These are phyloP conservation scores for Trichophyton rubrum DNA, from an alignment of 2,329 filamentous ascomycete genomes.

Conservation along the genomic window DNA sequence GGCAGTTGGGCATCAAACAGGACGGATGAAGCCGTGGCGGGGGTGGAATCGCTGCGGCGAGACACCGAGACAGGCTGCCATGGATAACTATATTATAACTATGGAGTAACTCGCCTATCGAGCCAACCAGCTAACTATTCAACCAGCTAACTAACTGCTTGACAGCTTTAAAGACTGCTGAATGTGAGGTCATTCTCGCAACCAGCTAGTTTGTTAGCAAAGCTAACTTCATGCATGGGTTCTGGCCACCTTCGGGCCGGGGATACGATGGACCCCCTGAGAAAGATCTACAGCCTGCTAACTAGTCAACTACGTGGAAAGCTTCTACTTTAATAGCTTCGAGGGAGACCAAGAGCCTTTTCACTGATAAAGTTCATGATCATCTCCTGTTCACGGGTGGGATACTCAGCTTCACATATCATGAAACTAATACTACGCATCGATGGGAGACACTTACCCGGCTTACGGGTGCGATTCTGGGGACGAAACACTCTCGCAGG, in stretches of 20 bases:
- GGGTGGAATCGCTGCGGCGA: neutral
- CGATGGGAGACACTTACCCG: conserved; percentile 9
- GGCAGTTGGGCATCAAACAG: neutral
- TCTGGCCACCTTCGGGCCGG: too few relatives aligned
- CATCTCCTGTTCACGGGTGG: conserved; percentile 30
- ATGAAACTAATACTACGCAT: neutral
- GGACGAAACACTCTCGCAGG: conserved; percentile 47
- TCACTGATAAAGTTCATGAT: conserved; percentile 36
- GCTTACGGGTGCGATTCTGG: conserved; percentile 47
- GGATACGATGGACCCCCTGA: too few relatives aligned
- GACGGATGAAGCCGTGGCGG: neutral
- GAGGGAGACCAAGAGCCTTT: conserved; percentile 32
- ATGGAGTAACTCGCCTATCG: neutral
- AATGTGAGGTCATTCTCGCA: too few relatives aligned
- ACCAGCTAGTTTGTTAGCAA: too few relatives aligned
- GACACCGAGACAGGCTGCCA: too few relatives aligned
- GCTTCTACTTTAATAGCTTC: conserved; percentile 26
- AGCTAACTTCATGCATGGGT: too few relatives aligned
- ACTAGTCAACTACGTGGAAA: too few relatives aligned
- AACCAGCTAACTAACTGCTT: too few relatives aligned
- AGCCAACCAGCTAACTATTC: too few relatives aligned
- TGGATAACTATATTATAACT: too few relatives aligned
- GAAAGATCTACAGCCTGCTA: too few relatives aligned
- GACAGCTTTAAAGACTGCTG: too few relatives aligned
- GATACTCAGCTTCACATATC: neutral